Evolutionary conservation across 2,329 filamentous ascomycete species (phyloP).

Genomic region (Periconia sp.): DNA sequence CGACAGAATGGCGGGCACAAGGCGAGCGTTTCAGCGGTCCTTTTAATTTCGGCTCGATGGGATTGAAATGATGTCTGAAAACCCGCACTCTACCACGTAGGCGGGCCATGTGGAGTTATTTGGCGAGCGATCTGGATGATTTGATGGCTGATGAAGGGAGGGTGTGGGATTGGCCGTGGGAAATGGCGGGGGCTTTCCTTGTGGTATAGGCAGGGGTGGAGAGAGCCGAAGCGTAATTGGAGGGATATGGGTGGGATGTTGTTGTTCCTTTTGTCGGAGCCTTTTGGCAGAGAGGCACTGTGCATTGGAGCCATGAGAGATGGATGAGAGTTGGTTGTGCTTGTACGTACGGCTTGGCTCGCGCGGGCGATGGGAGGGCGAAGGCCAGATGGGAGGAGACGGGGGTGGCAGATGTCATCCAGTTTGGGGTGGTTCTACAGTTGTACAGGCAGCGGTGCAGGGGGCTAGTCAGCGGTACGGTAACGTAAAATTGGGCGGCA

Average conservation of each 20-base stretch:
- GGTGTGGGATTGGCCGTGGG: slow-evolving; percentile 31
- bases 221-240: slow-evolving; percentile 20
- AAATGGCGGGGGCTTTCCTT: slow-evolving; percentile 17
- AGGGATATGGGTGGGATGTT: slow-evolving; percentile 4
- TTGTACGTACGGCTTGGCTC: background rate
- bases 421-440: too few species aligned
- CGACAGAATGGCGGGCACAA: slow-evolving; percentile 6
- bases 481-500: too few species aligned
- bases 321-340: too few species aligned
- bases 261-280: background rate
- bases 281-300: too few species aligned
- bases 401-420: background rate
- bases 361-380: background rate
- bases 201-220: slow-evolving; percentile 33
- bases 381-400: background rate
- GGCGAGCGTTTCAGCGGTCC: slow-evolving; percentile 34
- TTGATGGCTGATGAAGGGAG: slow-evolving; percentile 14
- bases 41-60: slow-evolving; percentile 41
- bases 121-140: slow-evolving; percentile 36
- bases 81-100: background rate
- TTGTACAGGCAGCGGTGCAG: too few species aligned
- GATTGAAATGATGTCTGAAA: slow-evolving; percentile 16
- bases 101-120: slow-evolving; percentile 19
- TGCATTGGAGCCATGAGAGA: too few species aligned
- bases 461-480: too few species aligned